Evolutionary conservation across 495 filamentous ascomycete genomes (phyloP), one percentile per base, ranked within the genome.

Genomic region (Xylaria curta): DNA sequence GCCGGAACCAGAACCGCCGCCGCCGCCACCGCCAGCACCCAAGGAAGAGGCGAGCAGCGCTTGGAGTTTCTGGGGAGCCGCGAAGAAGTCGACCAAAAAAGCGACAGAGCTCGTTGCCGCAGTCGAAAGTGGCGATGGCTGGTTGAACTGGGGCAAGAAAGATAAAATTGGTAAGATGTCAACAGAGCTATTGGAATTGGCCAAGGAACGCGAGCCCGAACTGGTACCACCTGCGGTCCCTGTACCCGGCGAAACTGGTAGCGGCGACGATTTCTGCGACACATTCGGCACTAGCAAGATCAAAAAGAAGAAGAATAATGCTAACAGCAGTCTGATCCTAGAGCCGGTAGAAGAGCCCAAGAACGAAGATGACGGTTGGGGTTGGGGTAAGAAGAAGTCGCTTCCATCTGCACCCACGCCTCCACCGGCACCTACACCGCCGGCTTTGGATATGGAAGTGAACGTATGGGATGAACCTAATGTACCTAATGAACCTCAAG

Each of bases 261-360:
- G 54, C 8, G 65, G 63, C 21, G 80, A 78, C 67, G 79, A 80
- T 65, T 82, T 83, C 69, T 83, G 80, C 74, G 75, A 60, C 62
- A 79, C 74, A 40, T 80, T 80, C 73, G 74, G 74, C 46, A 76
- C 73, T 17, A 72, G 70, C 46, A 83, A 82, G 58, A 75, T 66
- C 24, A 66, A 80, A 28, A 79, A 83, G 66, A 80, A 81, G 64
- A 74, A 75, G 54, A 73, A 73, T 38, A 73, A 73, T 44, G 56
- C 72, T 26, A 75, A 76, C 58, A 72, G 75, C n/a, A 72, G 70
- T 26, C 75, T 82, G 59, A 84, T 84, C 73, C 82, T 81, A 9
- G 85, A 85, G 69, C 75, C 77, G 8, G 82, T 84, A 62, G 84
- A 86, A 68, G 83, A 86, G 66, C 84, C 82, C 21, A 81, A 79